These are phyloP conservation scores for Eimeria falciformis DNA, from an alignment of 169 alveolate genomes.

Conservation along the genomic window DNA sequence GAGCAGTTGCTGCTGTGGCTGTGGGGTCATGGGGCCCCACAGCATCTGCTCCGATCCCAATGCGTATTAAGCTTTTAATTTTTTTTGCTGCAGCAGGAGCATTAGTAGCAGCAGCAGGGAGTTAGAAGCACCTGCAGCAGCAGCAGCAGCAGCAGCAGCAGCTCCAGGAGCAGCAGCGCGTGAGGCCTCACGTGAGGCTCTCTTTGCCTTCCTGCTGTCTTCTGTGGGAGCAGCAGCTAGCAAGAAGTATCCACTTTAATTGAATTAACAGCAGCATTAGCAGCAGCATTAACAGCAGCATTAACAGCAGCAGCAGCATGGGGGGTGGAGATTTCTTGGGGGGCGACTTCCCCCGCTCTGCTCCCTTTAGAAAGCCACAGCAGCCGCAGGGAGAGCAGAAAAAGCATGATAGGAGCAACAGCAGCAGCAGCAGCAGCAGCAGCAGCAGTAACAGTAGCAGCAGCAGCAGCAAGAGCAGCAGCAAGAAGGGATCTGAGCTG, in stretches of 20 bases:
- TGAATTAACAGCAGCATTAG: background rate
- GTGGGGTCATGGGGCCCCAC: constrained; percentile 43
- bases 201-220: background rate
- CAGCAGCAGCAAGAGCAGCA: constrained; percentile 1
- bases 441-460: constrained; percentile 21
- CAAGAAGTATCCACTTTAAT: background rate
- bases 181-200: background rate
- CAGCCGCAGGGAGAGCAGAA: background rate
- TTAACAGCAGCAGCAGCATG: constrained; percentile 17
- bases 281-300: constrained; percentile 20
- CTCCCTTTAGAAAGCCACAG: constrained; percentile 8
- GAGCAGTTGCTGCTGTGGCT: constrained; percentile 3
- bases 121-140: background rate
- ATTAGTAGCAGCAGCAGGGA: background rate
- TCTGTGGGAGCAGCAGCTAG: constrained; percentile 16
- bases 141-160: constrained; percentile 9
- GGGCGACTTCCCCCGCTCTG: constrained; percentile 6
- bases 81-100: no score
- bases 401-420: background rate
- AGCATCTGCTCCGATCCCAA: background rate
- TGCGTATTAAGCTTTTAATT: background rate
- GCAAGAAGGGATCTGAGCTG: constrained; percentile 24
- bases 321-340: background rate
- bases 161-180: constrained; percentile 2
- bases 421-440: constrained; percentile 30